A percentile compares a stretch with the other conserved stretches of the same genome.
Conservation (phyloP, 345 rosid species). For the Kandelia obovata region DNA sequence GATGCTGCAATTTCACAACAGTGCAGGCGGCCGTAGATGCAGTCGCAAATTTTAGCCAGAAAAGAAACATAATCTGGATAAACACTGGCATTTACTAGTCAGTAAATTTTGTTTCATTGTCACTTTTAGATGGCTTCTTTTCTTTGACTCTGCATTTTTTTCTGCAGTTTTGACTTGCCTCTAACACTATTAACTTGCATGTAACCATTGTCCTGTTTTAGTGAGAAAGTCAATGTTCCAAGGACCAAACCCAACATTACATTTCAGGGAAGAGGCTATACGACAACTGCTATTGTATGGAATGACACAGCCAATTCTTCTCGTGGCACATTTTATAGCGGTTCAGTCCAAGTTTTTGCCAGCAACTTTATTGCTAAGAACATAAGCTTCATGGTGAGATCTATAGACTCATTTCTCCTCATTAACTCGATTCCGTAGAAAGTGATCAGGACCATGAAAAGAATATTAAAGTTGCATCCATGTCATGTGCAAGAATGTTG, state of each 20-base stretch:
- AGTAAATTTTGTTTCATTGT: conserved; percentile 10
- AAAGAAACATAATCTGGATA: conserved; percentile 67
- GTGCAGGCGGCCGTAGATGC: conserved; percentile 80
- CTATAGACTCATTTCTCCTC: neutral
- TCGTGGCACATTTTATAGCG: conserved; percentile 68
- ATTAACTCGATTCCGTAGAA: no score
- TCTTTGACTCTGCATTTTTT: neutral
- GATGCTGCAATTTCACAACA: conserved; percentile 82
- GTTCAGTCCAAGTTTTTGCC: conserved; percentile 78
- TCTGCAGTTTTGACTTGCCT: neutral
- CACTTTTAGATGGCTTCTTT: neutral
- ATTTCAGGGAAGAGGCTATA: conserved; percentile 85
- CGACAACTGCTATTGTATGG: conserved; percentile 81
- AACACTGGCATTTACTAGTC: conserved; percentile 86
- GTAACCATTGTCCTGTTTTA: conserved; percentile 9
- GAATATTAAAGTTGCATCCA: no score
- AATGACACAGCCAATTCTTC: conserved; percentile 78
- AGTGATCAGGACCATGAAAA: no score
- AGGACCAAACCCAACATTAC: conserved; percentile 70
- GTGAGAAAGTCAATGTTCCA: conserved; percentile 72
- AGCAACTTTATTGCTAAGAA: conserved; percentile 70
- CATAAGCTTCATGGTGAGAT: conserved; percentile 84
- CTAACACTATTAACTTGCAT: neutral
- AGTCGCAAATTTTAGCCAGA: conserved; percentile 47
- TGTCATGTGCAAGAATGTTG: conserved; percentile 49